Conservation (phyloP, 208 protist species). For the Crithidia expoeki region DNA sequence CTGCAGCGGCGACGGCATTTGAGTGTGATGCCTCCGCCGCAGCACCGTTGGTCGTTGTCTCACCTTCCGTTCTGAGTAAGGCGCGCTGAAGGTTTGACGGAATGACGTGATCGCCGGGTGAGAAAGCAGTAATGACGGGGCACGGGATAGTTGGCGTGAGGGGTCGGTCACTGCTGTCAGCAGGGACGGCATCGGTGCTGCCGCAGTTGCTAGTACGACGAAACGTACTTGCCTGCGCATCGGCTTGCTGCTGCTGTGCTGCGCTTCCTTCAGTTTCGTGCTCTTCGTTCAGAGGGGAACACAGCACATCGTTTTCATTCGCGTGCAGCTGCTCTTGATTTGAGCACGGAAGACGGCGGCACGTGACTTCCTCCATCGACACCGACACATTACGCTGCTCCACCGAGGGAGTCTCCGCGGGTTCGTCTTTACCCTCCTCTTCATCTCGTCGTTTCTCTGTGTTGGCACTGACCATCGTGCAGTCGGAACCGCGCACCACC, state of each 20-base stretch:
- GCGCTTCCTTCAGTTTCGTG: not conserved
- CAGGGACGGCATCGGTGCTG: not conserved
- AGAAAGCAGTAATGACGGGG: not conserved
- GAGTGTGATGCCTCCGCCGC: not conserved
- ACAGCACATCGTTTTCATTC: not conserved
- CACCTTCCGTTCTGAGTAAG: not conserved
- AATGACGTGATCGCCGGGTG: not conserved
- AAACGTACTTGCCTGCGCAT: not conserved
- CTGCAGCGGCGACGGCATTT: not conserved
- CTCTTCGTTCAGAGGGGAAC: not conserved
- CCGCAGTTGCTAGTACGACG: not conserved
- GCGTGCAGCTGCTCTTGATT: not conserved
- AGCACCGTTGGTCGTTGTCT: not conserved
- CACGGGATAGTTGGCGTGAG: not conserved
- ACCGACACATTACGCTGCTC: not conserved
- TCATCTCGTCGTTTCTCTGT: not conserved
- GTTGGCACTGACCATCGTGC: not conserved
- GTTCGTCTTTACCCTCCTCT: not conserved
- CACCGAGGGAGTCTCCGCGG: not conserved
- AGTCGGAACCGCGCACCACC: not conserved
- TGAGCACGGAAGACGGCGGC: not conserved
- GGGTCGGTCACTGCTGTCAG: not conserved
- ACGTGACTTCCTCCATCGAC: conserved; percentile 6
- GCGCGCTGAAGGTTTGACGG: not conserved
- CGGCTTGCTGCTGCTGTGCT: not conserved